Base-by-base conservation (phyloP, 179 eudicot genomes). In the Drosera spatulata region DNA sequence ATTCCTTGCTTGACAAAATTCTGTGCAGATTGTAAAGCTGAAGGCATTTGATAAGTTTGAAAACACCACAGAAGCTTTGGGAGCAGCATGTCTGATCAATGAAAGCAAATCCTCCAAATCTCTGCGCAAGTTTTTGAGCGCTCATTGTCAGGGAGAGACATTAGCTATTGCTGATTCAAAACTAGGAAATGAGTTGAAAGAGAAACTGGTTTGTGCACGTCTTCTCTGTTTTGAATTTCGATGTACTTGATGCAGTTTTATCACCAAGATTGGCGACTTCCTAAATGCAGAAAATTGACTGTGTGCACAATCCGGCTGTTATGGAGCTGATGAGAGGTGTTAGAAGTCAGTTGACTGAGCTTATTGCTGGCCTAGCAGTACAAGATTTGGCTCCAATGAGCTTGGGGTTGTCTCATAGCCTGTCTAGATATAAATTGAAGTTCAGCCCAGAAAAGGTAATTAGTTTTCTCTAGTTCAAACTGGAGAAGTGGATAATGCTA, bases 311-410 rank as follows among this genome's bases (percentile, higher is more conserved):
- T 73, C 84, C 73, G 66, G 66, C 77, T 15, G 87, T 88, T 39
- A 79, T 82, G 91, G 98, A 91, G 80, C 71, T 91, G 53, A 88
- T 85, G 95, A 82, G 96, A 68, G 96, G 96, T 0, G 80, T 93
- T 11, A 83, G 96, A 77, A 88, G 87, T 71, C 96, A 88, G 62
- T 66, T 88, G 71, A 72, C 91, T 2, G 98, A 91, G 64, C 89
- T 91, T 42, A 91, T 88, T 60, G 67, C 91, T 43, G 98, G 96
- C 22, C 69, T 85, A 40, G 96, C 82, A 44, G 44, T 85, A 50
- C 98, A 91, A 74, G 98, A 91, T 82, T 65, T 91, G 68, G 89
- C 95, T 60, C 98, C 98, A 53, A 88, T 91, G 98, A 91, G 98
- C 70, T 81, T 91, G 86, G 96, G 98, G 66, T 78, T 91, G 64